phyloP scores from a whole-genome alignment of 257 asterid species.

The Buddleja alternifolia region DNA sequence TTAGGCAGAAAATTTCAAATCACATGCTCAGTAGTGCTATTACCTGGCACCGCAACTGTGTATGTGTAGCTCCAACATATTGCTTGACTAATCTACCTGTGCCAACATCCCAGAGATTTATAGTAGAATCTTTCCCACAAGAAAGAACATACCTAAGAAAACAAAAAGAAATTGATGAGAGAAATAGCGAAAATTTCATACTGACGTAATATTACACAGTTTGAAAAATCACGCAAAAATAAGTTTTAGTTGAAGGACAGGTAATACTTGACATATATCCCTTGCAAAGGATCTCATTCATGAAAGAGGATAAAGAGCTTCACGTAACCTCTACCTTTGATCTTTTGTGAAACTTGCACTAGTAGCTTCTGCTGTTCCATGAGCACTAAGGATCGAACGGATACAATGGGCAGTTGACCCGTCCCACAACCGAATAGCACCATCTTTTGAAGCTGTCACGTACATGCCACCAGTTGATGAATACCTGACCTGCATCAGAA shows the following conservation, averaged over 20 bases:
- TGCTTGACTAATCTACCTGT: constrained; percentile 73
- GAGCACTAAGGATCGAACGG: constrained; percentile 72
- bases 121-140: constrained; percentile 76
- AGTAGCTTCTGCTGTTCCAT: constrained; percentile 76
- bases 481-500: constrained; percentile 64
- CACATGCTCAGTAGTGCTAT: constrained; percentile 17
- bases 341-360: constrained; percentile 81
- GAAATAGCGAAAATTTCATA: constrained; percentile 20
- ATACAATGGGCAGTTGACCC: constrained; percentile 75
- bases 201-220: neutral
- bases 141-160: constrained; percentile 70
- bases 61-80: constrained; percentile 64
- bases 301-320: constrained; percentile 1
- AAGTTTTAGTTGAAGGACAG: no score
- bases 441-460: constrained; percentile 91
- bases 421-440: constrained; percentile 81
- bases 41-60: constrained; percentile 79
- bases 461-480: constrained; percentile 75
- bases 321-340: constrained; percentile 51
- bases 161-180: constrained; percentile 38
- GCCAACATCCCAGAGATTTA: constrained; percentile 86
- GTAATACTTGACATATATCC: neutral
- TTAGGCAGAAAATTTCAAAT: neutral
- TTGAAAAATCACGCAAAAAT: constrained; percentile 21
- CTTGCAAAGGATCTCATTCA: constrained; percentile 7